Base-by-base conservation (phyloP, 192 early-diverging fungal genomes). In the Obelidium mucronatum region DNA sequence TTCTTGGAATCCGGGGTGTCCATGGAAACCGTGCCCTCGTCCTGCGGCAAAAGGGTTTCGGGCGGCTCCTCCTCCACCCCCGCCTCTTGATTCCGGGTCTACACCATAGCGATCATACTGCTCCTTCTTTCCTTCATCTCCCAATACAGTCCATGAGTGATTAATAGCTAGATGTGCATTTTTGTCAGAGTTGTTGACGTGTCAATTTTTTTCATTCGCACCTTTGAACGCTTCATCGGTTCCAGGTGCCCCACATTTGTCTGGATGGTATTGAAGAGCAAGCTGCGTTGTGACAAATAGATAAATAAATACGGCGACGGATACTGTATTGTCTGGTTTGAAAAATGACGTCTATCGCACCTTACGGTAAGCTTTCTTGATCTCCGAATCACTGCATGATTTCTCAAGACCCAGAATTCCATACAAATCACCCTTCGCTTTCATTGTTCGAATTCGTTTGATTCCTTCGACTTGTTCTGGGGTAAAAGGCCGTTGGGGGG, bases 161-260 rank as follows among this genome's bases (percentile, higher is more conserved):
- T 93, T 92, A 48, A 98, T 93, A 67, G 95, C 92, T 94, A 74
- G 31, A 17, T 8, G 35, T 26, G 58, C 13, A 33, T 13, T 19
- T 13, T 8, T 31, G 24, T 8, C 24, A 60, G 58, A 19, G 6
- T 26, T 19, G 58, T 34, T 26, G 6, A 19, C 24, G 24, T 13
- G 24, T 13, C 15, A 26, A 26, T 60, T 13, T 26, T 26, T 13
- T 60, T 26, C 26, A 60, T 31, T 26, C 26, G 33, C 58, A 60
- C 92, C 85, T 84, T 98, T 97, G 76, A 98, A 98, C 0, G 97
- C 95, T 78, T 97, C 95, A 67, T 97, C 96, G 13, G 96, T 95
- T 19, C 97, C 95, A 2, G 96, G 95, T 5, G 97, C 96, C 0
- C 85, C 90, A 68, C 97, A 97, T 79, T 98, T 98, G 74, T 98